Evolutionary conservation across 2,329 filamentous ascomycete genomes (phyloP), one percentile per base, ranked within the genome.

Genomic region (Neocucurbitaria cava): DNA sequence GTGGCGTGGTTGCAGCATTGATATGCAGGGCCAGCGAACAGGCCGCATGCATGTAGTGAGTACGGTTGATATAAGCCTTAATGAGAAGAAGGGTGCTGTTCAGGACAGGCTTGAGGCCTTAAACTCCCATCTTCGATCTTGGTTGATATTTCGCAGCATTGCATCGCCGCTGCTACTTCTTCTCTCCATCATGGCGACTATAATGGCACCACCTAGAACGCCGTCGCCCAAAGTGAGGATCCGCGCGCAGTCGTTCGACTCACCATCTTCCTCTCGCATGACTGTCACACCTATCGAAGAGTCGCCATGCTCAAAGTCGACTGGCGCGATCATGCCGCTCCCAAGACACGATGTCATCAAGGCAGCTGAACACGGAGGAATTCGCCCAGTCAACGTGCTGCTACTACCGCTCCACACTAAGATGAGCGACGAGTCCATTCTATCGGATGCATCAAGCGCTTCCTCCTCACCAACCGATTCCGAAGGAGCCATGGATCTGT

Each of bases 171-270:
- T 7, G 10, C 36, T 7, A 11, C 15, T 39, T 28, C 30, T 28
- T 46, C 42, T 48, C 57, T 45, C 30, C 38, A 61, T 31, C 31
- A 69, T 68, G 66, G 57, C 66, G 44, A 59, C 58, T 17, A 52
- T 58, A 5, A 59, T 66, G 42, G 57, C 58, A 51, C 64, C 69
- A 23, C 71, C 66, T 20, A 61, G 71, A 23, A 76, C 72, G 20
- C 73, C 72, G 8, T 72, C 69, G 28, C 73, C 73, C 21, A 74
- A 70, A 45, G 65, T 74, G 56, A 67, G 69, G 49, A 74, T 75
- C 56, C 70, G 71, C 24, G 72, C 73, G 33, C 69, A 69, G 28
- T 72, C 67, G 7, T 76, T 74, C 59, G 70, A 72, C 57, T 73
- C 72, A 5, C 68, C 72, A 5, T 68, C 71, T n/a, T 67, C 65